phyloP scores from a whole-genome alignment of 139 green algal species.

The Tetradesmus obliquus region DNA sequence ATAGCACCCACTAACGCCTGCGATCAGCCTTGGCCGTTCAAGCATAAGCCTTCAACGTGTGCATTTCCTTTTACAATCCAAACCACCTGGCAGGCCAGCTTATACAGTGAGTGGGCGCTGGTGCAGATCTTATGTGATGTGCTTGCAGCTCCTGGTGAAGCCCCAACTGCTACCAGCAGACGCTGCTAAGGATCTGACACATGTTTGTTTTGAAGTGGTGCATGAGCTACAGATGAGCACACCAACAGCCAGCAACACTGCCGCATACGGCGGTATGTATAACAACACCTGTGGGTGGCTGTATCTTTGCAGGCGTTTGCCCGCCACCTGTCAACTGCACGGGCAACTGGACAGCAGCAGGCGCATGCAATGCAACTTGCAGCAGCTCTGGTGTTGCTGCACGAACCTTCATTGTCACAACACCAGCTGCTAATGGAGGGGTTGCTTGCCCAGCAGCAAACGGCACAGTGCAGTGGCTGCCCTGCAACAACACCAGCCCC shows the following conservation, averaged over 20 bases:
- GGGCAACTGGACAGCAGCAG: not conserved
- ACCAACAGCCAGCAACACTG: too few species aligned
- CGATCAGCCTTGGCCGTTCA: not conserved
- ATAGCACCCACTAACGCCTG: not conserved
- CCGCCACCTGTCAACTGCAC: not conserved
- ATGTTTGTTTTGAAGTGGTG: too few species aligned
- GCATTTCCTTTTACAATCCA: not conserved
- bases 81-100: not conserved
- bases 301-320: not conserved
- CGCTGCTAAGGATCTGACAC: not conserved
- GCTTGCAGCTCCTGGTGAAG: too few species aligned
- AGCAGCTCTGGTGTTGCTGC: not conserved
- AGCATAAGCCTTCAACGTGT: not conserved
- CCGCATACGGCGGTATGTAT: too few species aligned
- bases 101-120: not conserved
- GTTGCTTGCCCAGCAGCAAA: not conserved
- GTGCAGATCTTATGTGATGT: too few species aligned
- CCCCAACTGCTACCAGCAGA: too few species aligned
- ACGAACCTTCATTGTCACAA: slow-evolving; percentile 3
- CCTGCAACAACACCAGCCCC: not conserved
- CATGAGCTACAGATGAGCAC: too few species aligned
- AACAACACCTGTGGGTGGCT: too few species aligned
- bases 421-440: not conserved
- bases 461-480: not conserved
- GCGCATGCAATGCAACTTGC: slow-evolving; percentile 13